These are phyloP conservation scores for Digitaria exilis DNA, from an alignment of 202 grass and related monocot genomes.

Conservation along the genomic window DNA sequence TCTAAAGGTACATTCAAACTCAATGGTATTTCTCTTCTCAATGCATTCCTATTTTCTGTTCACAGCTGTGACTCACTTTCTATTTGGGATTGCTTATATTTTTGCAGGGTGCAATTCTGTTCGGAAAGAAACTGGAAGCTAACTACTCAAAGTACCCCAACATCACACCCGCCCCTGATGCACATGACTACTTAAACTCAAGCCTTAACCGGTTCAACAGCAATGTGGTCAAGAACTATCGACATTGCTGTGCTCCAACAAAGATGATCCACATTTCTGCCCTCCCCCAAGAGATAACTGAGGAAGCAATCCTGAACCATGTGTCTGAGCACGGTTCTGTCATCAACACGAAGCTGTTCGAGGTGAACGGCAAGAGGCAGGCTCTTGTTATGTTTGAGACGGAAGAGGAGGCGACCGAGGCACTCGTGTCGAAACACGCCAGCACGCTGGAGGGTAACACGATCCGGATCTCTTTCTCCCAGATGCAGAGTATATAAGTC, in stretches of 20 bases:
- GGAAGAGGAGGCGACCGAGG: slow-evolving; percentile 78
- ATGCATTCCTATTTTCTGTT: slow-evolving; percentile 5
- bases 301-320: slow-evolving; percentile 63
- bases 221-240: slow-evolving; percentile 88
- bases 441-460: slow-evolving; percentile 66
- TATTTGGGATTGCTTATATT: background rate
- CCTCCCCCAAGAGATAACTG: slow-evolving; percentile 67
- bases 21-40: background rate
- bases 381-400: slow-evolving; percentile 71
- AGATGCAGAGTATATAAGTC: slow-evolving; percentile 84
- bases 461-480: slow-evolving; percentile 88
- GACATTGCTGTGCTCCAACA: slow-evolving; percentile 85
- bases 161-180: slow-evolving; percentile 74
- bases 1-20: slow-evolving; percentile 55
- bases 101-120: slow-evolving; percentile 63
- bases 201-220: slow-evolving; percentile 83
- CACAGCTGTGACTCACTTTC: background rate
- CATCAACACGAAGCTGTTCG: slow-evolving; percentile 78
- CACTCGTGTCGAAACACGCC: slow-evolving; percentile 87
- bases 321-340: slow-evolving; percentile 72
- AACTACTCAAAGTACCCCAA: slow-evolving; percentile 90
- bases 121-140: slow-evolving; percentile 82
- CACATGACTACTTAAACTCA: slow-evolving; percentile 69
- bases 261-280: slow-evolving; percentile 97
- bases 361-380: slow-evolving; percentile 85